Conservation (phyloP, 306 rosid species). For the Ceratonia siliqua region DNA sequence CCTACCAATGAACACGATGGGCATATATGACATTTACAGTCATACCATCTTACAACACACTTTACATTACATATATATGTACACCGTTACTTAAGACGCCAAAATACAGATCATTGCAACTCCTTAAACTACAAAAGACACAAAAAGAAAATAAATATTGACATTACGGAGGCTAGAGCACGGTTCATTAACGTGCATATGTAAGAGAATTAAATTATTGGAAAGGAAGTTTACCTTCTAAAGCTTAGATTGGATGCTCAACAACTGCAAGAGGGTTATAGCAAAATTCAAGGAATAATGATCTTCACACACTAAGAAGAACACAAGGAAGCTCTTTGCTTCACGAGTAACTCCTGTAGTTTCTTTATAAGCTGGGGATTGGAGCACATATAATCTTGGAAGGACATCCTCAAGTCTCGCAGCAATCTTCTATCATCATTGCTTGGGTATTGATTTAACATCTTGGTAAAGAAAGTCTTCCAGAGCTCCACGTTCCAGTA, state of each 20-base stretch:
- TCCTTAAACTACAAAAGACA: constrained; percentile 21
- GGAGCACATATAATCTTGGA: constrained; percentile 73
- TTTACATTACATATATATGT: constrained; percentile 19
- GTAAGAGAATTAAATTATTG: neutral
- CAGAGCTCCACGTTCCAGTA: constrained; percentile 92
- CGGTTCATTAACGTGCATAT: neutral
- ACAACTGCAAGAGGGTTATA: constrained; percentile 23
- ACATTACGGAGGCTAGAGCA: neutral
- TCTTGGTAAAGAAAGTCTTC: constrained; percentile 76
- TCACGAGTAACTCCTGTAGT: constrained; percentile 74
- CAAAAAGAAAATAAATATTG: neutral
- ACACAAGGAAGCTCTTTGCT: constrained; percentile 85
- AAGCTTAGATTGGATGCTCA: constrained; percentile 8
- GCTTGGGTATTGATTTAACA: constrained; percentile 66
- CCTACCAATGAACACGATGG: neutral
- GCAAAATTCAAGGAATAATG: constrained; percentile 22
- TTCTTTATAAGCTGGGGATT: constrained; percentile 64
- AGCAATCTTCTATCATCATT: constrained; percentile 52
- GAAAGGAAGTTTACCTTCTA: constrained; percentile 22
- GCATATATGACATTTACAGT: neutral
- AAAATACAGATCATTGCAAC: constrained; percentile 1
- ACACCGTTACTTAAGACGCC: constrained; percentile 24
- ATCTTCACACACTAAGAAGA: constrained; percentile 47
- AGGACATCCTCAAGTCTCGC: constrained; percentile 69
- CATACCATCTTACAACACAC: constrained; percentile 12